phyloP scores from a whole-genome alignment of 345 rosid species.

The Lepidium didymum region DNA sequence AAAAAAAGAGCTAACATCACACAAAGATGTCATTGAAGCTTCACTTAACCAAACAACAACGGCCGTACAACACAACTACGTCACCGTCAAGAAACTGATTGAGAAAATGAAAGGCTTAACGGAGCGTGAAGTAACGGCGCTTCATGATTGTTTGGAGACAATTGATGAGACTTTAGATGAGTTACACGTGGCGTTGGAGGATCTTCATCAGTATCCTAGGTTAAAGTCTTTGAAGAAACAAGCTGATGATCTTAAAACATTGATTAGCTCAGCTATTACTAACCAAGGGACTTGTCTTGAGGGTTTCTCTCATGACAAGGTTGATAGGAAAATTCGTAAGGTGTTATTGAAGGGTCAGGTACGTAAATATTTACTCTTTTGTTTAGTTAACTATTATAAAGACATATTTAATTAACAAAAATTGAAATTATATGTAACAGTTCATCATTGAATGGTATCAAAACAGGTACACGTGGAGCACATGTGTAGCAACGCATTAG shows the following conservation, averaged over 20 bases:
- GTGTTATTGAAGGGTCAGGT: constrained; percentile 37
- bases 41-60: constrained; percentile 32
- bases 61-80: constrained; percentile 30
- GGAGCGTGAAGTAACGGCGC: constrained; percentile 52
- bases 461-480: constrained; percentile 32
- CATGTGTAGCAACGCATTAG: constrained; percentile 48
- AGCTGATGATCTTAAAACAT: constrained; percentile 69
- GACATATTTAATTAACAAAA: no score
- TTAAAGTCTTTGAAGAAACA: constrained; percentile 49
- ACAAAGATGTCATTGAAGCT: constrained; percentile 37
- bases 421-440: not conserved
- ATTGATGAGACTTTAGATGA: constrained; percentile 77
- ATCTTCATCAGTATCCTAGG: constrained; percentile 49
- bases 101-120: constrained; percentile 29
- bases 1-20: constrained; percentile 10
- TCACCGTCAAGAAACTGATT: constrained; percentile 27
- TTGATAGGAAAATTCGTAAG: constrained; percentile 44
- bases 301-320: constrained; percentile 57
- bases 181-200: constrained; percentile 42
- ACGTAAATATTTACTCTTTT: not conserved
- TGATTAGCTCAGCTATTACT: constrained; percentile 84
- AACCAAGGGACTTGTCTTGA: constrained; percentile 78
- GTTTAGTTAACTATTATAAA: not conserved
- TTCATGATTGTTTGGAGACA: constrained; percentile 75
- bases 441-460: not conserved